Evolutionary conservation across 2,329 filamentous ascomycete genomes (phyloP).

Genomic region (Reticulascus tulasneorum): DNA sequence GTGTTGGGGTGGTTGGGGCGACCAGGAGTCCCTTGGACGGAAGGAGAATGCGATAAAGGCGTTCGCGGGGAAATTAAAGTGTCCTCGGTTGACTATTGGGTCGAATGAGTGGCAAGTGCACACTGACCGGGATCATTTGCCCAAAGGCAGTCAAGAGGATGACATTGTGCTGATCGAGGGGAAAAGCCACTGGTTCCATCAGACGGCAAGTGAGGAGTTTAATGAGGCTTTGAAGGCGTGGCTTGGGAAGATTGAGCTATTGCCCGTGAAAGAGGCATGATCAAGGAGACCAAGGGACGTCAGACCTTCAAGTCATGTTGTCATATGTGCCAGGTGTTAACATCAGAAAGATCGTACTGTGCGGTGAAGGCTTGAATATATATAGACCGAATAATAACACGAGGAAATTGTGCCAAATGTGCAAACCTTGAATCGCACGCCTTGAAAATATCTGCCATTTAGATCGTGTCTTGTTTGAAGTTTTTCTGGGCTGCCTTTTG

Average conservation of each 20-base stretch:
- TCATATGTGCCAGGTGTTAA: no score
- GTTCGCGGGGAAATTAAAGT: conserved; percentile 3
- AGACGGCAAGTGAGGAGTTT: conserved; percentile 5
- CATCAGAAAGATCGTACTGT: no score
- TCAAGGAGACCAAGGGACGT: no score
- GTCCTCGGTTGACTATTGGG: conserved; percentile 3
- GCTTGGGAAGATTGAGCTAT: not conserved
- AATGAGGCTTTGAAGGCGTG: conserved; percentile 4
- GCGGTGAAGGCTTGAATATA: no score
- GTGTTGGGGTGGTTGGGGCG: conserved; percentile 7
- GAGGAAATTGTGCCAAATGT: no score
- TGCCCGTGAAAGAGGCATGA: not conserved
- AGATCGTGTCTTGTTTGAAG: no score
- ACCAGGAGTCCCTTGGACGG: conserved; percentile 2
- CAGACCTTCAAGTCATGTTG: no score
- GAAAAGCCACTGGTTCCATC: conserved; percentile 9
- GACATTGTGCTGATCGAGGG: conserved; percentile 7
- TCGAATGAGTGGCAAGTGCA: conserved; percentile 4
- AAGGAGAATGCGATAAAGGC: conserved; percentile 4
- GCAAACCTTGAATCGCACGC: no score
- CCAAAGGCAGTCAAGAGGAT: conserved; percentile 4
- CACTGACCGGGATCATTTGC: conserved; percentile 6
- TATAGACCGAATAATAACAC: no score
- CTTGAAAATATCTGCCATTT: no score
- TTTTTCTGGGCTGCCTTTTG: no score